phyloP scores from a whole-genome alignment of 345 rosid species.

The Syzygium aromaticum region DNA sequence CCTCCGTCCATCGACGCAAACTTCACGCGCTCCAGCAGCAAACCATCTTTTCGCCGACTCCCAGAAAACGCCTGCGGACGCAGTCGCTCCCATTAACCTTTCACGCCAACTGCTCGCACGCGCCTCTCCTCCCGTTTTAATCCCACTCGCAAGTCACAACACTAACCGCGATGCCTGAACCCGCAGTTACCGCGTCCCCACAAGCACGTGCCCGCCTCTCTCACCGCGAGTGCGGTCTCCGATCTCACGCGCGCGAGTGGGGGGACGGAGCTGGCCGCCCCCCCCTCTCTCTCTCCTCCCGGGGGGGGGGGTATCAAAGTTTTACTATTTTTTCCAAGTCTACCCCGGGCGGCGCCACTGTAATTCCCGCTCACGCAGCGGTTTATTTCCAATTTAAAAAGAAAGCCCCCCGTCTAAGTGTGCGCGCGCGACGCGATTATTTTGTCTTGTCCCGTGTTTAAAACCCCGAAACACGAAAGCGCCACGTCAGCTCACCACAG shows the following conservation, averaged over 20 bases:
- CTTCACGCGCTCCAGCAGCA: neutral
- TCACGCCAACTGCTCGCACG: neutral
- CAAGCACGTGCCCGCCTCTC: neutral
- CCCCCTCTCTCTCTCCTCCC: neutral
- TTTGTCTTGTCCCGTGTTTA: slow-evolving; percentile 5
- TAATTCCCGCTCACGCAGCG: slow-evolving; percentile 50
- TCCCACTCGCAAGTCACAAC: neutral
- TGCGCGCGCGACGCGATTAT: slow-evolving; percentile 14
- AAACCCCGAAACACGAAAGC: slow-evolving; percentile 3
- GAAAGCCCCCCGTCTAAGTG: neutral
- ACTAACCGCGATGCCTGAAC: neutral
- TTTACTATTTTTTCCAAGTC: neutral
- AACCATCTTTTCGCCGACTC: neutral
- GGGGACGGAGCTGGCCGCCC: neutral
- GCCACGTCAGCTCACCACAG: slow-evolving; percentile 19
- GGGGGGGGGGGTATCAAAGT: neutral
- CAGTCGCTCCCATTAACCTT: neutral
- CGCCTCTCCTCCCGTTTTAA: neutral
- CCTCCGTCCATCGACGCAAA: neutral
- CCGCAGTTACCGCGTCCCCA: neutral
- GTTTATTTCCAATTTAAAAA: slow-evolving; percentile 12
- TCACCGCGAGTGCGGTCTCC: neutral
- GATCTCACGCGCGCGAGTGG: slow-evolving; percentile 1
- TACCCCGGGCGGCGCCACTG: slow-evolving; percentile 5
- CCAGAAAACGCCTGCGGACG: neutral